A percentile compares a stretch with the other conserved stretches of the same genome.
Evolutionary conservation across 345 rosid species (phyloP).

Genomic region (Syzygium oleosum): DNA sequence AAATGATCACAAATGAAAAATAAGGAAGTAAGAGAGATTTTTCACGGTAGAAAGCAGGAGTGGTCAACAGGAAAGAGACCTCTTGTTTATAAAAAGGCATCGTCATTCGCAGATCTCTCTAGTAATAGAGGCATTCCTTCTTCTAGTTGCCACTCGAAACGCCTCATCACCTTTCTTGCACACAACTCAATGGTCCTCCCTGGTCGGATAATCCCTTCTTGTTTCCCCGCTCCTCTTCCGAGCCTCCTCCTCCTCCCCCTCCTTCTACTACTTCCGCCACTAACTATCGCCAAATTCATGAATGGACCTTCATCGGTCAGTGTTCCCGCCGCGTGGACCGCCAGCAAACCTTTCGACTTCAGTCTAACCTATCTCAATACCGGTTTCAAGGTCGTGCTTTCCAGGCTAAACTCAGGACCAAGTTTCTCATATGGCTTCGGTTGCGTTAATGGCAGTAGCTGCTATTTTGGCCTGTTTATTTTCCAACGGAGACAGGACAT

Average conservation of each 20-base stretch:
- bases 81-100: background rate
- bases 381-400: background rate
- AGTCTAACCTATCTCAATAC: too few species aligned
- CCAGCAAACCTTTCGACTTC: background rate
- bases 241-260: background rate
- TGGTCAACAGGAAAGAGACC: fast-evolving
- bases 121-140: fast-evolving
- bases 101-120: background rate
- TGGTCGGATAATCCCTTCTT: background rate
- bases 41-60: fast-evolving
- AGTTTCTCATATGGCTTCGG: fast-evolving
- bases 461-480: background rate
- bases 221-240: background rate
- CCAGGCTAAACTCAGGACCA: background rate
- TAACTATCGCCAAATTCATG: background rate
- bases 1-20: background rate
- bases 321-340: fast-evolving
- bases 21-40: background rate
- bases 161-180: background rate
- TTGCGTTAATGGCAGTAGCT: fast-evolving
- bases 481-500: fast-evolving
- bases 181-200: fast-evolving
- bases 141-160: fast-evolving
- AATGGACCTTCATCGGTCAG: background rate
- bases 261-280: background rate